Evolutionary conservation across 169 alveolate species (phyloP).

Genomic region (Neospora caninum): DNA sequence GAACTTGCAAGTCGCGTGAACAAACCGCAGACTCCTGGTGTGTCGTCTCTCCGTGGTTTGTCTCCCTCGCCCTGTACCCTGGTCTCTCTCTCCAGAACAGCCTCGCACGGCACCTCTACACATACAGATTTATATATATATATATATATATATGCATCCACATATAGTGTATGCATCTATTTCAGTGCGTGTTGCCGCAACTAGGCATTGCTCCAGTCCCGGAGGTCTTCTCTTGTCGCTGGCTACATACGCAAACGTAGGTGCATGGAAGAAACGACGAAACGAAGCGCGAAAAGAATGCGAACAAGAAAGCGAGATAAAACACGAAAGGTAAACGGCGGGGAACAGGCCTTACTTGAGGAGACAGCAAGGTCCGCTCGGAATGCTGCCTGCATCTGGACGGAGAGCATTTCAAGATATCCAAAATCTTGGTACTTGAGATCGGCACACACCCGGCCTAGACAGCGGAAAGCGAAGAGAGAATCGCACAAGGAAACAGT

Average conservation of each 20-base stretch:
- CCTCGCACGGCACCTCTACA: no score
- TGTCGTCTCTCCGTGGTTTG: no score
- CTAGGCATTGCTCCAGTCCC: no score
- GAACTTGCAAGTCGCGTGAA: no score
- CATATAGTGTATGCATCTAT: no score
- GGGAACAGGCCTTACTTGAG: slow-evolving; percentile 1
- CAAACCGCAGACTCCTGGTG: no score
- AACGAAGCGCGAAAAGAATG: neutral
- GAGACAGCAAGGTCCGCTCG: neutral
- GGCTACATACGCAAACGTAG: no score
- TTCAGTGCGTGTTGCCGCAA: no score
- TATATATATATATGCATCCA: neutral
- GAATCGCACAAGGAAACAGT: no score
- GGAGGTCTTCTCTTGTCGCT: no score
- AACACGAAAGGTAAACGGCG: neutral
- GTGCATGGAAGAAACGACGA: neutral
- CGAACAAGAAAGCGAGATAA: neutral
- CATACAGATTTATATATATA: neutral
- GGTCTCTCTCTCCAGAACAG: no score
- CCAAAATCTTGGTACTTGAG: slow-evolving; percentile 53
- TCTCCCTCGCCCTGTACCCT: no score
- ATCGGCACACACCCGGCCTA: slow-evolving; percentile 44
- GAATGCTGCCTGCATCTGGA: slow-evolving; percentile 54
- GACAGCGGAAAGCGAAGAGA: neutral
- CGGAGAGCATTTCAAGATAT: slow-evolving; percentile 41